Evolutionary conservation across 257 asterid species (phyloP).

Genomic region (Solanum stenotomum): DNA sequence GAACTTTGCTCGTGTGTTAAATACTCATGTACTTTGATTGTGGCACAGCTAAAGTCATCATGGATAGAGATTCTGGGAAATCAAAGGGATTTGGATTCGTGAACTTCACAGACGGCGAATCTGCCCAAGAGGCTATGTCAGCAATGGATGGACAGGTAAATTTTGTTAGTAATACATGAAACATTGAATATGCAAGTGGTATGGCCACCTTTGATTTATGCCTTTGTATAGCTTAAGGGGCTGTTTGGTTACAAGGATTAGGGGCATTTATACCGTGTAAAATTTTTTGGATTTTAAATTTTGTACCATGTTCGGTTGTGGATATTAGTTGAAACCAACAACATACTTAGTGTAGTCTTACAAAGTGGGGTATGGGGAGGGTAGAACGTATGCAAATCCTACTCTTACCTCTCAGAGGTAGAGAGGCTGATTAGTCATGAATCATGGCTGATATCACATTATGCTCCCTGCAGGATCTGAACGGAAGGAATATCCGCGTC

Average conservation of each 20-base stretch:
- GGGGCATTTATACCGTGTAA: no score
- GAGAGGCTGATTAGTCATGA: background rate
- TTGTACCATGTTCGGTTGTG: background rate
- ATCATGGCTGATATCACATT: background rate
- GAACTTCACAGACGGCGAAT: conserved; percentile 32
- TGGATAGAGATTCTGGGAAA: conserved; percentile 66
- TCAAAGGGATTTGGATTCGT: conserved; percentile 87
- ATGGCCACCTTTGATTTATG: background rate
- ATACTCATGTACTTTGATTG: background rate
- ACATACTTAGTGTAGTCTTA: background rate
- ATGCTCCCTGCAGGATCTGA: conserved; percentile 24
- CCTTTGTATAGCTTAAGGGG: background rate
- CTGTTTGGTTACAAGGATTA: background rate
- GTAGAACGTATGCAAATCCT: no score
- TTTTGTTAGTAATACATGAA: background rate
- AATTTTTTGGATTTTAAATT: background rate
- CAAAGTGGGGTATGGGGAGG: background rate
- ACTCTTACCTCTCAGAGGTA: background rate
- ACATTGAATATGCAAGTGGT: background rate
- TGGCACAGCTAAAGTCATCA: conserved; percentile 57
- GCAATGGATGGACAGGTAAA: conserved; percentile 88
- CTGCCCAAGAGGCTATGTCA: conserved; percentile 56
- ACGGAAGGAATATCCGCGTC: conserved; percentile 72
- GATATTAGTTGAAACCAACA: background rate
- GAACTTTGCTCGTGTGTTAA: background rate